Evolutionary conservation across 1,284 basidiomycete genomes (phyloP).

Genomic region (Ceratobasidium sp.): DNA sequence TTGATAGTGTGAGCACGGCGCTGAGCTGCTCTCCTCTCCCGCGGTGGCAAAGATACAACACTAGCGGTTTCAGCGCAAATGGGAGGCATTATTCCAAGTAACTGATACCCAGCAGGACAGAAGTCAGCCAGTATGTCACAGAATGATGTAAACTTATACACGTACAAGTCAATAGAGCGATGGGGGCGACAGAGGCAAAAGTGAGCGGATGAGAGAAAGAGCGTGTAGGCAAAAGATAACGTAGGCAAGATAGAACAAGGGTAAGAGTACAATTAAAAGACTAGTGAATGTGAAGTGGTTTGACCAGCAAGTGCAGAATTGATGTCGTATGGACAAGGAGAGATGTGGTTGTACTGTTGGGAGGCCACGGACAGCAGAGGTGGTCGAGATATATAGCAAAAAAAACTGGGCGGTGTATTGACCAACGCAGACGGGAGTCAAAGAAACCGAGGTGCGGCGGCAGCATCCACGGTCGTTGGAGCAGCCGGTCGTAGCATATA

Average conservation of each 20-base stretch:
- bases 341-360: not conserved
- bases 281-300: too few relatives aligned
- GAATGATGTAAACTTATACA: not conserved
- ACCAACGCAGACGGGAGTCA: not conserved
- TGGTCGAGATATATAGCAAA: too few relatives aligned
- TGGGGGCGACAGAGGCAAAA: too few relatives aligned
- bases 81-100: conserved; percentile 5
- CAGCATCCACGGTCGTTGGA: conserved; percentile 1
- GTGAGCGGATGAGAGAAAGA: not conserved
- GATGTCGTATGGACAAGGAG: not conserved
- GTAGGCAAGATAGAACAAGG: too few relatives aligned
- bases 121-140: not conserved
- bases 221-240: too few relatives aligned
- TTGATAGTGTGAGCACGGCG: not conserved
- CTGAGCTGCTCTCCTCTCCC: not conserved
- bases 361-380: too few relatives aligned
- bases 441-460: not conserved
- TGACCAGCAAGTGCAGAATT: not conserved
- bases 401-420: too few relatives aligned
- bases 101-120: too few relatives aligned
- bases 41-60: conserved; percentile 6
- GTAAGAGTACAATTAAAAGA: not conserved
- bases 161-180: not conserved
- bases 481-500: not conserved
- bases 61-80: conserved; percentile 2